These are phyloP conservation scores for Ophiostoma quercus DNA, from an alignment of 2,329 filamentous ascomycete species.

Conservation along the genomic window DNA sequence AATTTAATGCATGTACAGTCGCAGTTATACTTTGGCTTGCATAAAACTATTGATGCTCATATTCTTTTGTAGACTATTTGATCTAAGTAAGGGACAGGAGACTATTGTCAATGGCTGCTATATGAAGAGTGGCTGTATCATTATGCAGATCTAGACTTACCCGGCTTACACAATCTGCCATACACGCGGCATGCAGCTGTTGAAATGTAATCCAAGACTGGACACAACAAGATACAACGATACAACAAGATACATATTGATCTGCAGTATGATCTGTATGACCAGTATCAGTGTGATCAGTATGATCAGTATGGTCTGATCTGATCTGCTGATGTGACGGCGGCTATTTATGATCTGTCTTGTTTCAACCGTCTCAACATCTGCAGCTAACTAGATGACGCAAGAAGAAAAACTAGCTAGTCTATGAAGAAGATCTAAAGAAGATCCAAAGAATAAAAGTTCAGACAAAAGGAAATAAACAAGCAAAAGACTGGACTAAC, in stretches of 20 bases:
- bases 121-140: too few species aligned
- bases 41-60: too few species aligned
- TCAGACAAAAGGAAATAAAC: not conserved
- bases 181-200: too few species aligned
- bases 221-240: too few species aligned
- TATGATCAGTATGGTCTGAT: too few species aligned
- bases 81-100: too few species aligned
- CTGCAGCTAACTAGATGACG: not conserved
- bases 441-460: not conserved
- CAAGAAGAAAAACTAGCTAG: not conserved
- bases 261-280: not conserved
- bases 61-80: too few species aligned
- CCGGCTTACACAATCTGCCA: too few species aligned
- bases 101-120: too few species aligned
- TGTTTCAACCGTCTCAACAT: not conserved
- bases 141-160: too few species aligned
- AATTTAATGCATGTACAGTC: not conserved
- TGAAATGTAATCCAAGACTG: too few species aligned
- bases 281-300: too few species aligned
- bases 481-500: constrained; percentile 1
- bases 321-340: not conserved
- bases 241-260: not conserved
- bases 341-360: not conserved
- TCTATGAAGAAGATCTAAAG: not conserved
- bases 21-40: not conserved